Evolutionary conservation across 176 grass and related monocot species (phyloP), one percentile per base, ranked within the genome.

Genomic region (Chloris gayana): DNA sequence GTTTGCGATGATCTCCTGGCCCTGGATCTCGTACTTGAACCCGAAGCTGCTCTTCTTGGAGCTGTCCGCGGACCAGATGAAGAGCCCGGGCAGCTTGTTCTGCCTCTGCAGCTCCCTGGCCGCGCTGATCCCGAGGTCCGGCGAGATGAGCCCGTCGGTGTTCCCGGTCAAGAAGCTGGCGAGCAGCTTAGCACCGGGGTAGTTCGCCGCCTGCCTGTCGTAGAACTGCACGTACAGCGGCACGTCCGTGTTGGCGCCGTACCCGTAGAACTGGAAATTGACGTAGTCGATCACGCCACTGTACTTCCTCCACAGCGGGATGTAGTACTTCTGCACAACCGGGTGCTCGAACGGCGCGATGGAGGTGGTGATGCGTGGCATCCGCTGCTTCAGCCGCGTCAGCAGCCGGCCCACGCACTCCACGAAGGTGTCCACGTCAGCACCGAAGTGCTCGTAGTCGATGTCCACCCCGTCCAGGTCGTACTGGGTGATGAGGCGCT

Each of bases 221-320:
- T 85, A 94, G 78, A 87, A 79, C 76, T 0, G 1, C 27, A 94
- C 63, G 73, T 91, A 94, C 15, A 7, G 4, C 4, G 15, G 0
- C 31, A 87, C 86, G 39, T 76, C 62, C 35, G 89, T 91, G 80
- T 75, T 78, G 42, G 4, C 33, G 31, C 47, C 84, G 62, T 94
- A 91, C 57, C 39, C 84, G 65, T 94, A 94, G 89, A 94, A 94
- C 84, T 94, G 87, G 92, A 89, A 91, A 84, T 91, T 80, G 30
- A 94, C 64, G 10, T 82, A 68, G 74, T 94, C 89, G 41, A 94
- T 91, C 12, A 83, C 86, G 18, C 70, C 31, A 0, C 77, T 25
- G 64, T 85, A 89, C 76, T 82, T 88, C 5, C 15, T 0, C 89
- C 86, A 91, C 7, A 95, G 73, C 12, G 89, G 41, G 69, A 79